Evolutionary conservation across 106 monocot genomes (phyloP).

Genomic region (Iris macrosiphon): DNA sequence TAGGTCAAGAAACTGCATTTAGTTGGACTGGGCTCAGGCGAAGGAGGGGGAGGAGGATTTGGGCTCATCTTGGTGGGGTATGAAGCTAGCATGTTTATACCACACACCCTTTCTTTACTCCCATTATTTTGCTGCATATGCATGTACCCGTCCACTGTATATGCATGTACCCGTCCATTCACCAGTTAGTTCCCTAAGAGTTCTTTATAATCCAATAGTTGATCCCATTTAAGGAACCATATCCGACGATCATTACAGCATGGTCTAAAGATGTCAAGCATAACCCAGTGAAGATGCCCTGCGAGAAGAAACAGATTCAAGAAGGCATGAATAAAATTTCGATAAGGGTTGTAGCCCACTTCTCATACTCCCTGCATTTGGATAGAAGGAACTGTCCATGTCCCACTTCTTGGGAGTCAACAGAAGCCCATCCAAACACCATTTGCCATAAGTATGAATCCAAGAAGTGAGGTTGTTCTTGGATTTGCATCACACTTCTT

Average conservation of each 20-base stretch:
- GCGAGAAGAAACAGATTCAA: too few relatives aligned
- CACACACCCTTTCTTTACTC: constrained; percentile 54
- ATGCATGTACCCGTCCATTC: constrained; percentile 82
- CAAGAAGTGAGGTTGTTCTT: too few relatives aligned
- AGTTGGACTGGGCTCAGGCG: constrained; percentile 48
- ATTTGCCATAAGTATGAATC: too few relatives aligned
- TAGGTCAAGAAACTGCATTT: constrained; percentile 69
- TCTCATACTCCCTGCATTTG: too few relatives aligned
- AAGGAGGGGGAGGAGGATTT: constrained; percentile 79
- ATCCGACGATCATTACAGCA: constrained; percentile 87
- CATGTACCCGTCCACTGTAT: too few relatives aligned
- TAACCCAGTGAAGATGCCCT: constrained; percentile 86
- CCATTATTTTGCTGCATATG: constrained; percentile 60
- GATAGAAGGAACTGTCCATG: too few relatives aligned
- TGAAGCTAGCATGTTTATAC: constrained; percentile 77
- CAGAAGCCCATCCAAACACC: too few relatives aligned
- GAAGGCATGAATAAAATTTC: too few relatives aligned
- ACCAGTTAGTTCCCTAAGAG: constrained; percentile 85
- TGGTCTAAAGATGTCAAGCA: constrained; percentile 84
- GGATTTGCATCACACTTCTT: too few relatives aligned
- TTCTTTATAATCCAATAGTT: constrained; percentile 94
- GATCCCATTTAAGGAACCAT: constrained; percentile 62
- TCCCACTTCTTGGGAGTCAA: too few relatives aligned
- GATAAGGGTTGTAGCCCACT: too few relatives aligned
- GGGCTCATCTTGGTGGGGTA: constrained; percentile 72